Percentiles rank a stretch among this genome's conserved stretches.
Conservation (phyloP, 768 basidiomycete species). For the Pleurotus platypus region DNA sequence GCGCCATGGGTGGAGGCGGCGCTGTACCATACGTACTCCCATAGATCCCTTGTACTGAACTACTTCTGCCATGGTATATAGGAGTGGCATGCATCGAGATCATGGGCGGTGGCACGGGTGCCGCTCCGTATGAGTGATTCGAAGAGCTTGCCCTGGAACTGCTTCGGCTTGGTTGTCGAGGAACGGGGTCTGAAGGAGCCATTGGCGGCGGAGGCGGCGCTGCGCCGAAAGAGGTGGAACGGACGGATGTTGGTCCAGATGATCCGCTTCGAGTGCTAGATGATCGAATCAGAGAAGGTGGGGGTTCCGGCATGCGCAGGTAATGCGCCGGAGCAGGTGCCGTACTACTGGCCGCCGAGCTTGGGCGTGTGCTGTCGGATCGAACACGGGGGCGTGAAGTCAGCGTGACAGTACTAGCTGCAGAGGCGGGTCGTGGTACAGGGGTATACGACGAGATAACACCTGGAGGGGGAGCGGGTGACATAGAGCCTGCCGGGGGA, state of each 20-base stretch:
- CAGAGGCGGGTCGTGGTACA: neutral
- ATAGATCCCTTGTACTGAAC: neutral
- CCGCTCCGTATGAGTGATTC: constrained; percentile 40
- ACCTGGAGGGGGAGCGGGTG: neutral
- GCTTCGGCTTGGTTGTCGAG: constrained; percentile 1
- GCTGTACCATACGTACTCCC: neutral
- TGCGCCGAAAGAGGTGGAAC: neutral
- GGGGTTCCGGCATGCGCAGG: constrained; percentile 3
- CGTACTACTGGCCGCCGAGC: neutral
- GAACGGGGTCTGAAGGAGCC: neutral
- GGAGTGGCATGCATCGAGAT: neutral
- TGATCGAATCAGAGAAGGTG: neutral
- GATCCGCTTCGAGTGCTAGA: constrained; percentile 2
- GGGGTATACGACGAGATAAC: neutral
- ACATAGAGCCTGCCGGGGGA: neutral
- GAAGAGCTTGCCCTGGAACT: constrained; percentile 5
- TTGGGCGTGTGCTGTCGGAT: neutral
- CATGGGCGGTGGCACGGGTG: constrained; percentile 21
- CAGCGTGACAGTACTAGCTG: neutral
- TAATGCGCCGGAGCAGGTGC: neutral
- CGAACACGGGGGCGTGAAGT: too few species aligned
- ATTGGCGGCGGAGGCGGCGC: neutral
- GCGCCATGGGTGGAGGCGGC: neutral
- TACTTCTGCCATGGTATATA: neutral
- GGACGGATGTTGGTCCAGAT: neutral